Conservation (phyloP, 75 land plant species). For the Picea sitchensis region DNA sequence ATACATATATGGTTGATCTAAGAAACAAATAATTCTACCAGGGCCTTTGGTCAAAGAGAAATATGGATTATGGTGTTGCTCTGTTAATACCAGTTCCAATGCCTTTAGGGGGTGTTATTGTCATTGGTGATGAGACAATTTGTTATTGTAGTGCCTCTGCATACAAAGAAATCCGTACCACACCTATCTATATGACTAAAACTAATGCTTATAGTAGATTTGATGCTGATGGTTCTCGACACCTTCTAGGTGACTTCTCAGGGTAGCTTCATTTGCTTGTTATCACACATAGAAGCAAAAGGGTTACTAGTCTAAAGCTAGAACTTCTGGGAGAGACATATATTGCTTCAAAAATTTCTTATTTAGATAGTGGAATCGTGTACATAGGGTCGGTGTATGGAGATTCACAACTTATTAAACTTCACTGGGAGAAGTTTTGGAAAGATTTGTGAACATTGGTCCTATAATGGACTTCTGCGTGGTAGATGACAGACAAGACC, state of each 20-base stretch:
- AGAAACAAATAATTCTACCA: constrained; percentile 92
- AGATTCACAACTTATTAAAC: constrained; percentile 93
- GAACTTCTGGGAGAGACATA: constrained; percentile 20
- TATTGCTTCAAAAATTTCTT: constrained; percentile 89
- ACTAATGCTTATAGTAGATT: constrained; percentile 95
- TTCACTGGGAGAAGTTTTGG: constrained; percentile 94
- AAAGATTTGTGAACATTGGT: constrained; percentile 91
- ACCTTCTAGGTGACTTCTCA: constrained; percentile 81
- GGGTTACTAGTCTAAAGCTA: constrained; percentile 18
- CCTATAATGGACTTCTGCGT: constrained; percentile 97
- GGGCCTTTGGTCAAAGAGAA: constrained; percentile 91
- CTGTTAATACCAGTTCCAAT: constrained; percentile 87
- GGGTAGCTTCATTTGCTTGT: constrained; percentile 87
- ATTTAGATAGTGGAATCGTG: constrained; percentile 90
- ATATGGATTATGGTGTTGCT: constrained; percentile 92
- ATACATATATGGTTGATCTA: constrained; percentile 87
- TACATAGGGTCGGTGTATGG: constrained; percentile 96
- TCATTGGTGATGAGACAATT: constrained; percentile 94
- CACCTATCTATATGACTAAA: constrained; percentile 67
- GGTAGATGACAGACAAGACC: constrained; percentile 96
- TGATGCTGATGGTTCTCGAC: constrained; percentile 96
- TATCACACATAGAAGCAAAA: constrained; percentile 85
- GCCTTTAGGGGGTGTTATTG: constrained; percentile 89
- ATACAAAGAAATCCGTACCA: constrained; percentile 80
- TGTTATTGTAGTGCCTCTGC: constrained; percentile 80